phyloP scores from a whole-genome alignment of 345 rosid species.

The Atalantia buxifolia region DNA sequence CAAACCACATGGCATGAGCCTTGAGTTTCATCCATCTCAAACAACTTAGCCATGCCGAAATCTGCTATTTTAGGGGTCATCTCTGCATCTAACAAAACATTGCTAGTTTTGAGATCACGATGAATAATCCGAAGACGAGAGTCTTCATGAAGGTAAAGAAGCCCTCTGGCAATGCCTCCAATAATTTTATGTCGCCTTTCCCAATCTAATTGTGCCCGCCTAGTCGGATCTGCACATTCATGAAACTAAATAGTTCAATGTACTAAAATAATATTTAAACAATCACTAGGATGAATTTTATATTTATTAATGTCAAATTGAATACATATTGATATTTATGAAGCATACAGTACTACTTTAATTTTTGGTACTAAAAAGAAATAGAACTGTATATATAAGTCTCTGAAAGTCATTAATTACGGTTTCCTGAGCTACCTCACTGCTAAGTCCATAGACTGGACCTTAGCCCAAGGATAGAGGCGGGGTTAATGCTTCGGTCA shows the following conservation, averaged over 20 bases:
- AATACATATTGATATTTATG: no score
- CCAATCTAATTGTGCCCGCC: slow-evolving; percentile 24
- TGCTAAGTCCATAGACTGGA: no score
- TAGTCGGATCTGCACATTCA: slow-evolving; percentile 18
- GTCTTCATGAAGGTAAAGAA: slow-evolving; percentile 48
- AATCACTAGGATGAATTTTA: not conserved
- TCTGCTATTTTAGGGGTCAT: slow-evolving; percentile 47
- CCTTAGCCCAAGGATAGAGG: no score
- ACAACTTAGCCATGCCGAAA: slow-evolving; percentile 49
- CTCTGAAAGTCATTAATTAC: no score
- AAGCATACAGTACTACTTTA: no score
- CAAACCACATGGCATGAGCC: no score
- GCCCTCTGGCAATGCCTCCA: slow-evolving; percentile 41
- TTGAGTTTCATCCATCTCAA: slow-evolving; percentile 27
- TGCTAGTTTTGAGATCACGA: slow-evolving; percentile 44
- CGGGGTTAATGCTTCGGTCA: no score
- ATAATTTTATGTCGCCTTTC: slow-evolving; percentile 35
- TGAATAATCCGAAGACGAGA: slow-evolving; percentile 41
- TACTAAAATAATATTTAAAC: not conserved
- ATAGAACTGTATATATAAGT: no score
- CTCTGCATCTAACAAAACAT: slow-evolving; percentile 37
- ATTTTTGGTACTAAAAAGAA: no score
- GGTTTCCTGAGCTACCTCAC: no score
- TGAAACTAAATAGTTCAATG: not conserved
- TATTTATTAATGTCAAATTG: no score